These are phyloP conservation scores for Toxoplasma gondii DNA, from an alignment of 169 alveolate species.

Conservation along the genomic window DNA sequence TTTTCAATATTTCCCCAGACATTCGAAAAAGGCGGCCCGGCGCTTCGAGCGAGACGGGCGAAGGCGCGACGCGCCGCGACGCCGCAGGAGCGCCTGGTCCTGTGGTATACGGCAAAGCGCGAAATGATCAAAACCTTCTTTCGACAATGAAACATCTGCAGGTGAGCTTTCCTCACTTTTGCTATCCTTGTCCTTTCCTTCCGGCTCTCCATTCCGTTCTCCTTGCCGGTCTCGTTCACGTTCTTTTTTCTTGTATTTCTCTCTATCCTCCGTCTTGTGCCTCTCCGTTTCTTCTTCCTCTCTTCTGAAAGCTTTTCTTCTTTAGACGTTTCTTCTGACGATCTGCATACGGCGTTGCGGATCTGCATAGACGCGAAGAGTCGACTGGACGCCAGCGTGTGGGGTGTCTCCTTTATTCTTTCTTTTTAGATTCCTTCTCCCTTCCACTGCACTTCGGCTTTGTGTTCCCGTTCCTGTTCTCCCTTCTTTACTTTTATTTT, in stretches of 20 bases:
- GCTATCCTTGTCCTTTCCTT: not conserved
- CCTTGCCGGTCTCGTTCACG: not conserved
- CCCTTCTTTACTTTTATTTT: not conserved
- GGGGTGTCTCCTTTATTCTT: not conserved
- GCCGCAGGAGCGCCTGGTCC: not conserved
- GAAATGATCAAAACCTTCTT: not conserved
- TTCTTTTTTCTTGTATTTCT: not conserved
- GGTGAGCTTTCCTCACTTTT: not conserved
- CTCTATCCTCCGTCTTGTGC: not conserved
- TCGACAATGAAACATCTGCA: conserved; percentile 33
- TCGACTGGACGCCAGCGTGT: too few species aligned
- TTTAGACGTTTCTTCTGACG: too few species aligned
- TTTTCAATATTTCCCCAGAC: not conserved
- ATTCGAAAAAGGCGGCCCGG: not conserved
- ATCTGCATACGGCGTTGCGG: too few species aligned
- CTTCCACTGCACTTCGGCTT: too few species aligned
- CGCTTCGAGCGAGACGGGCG: not conserved
- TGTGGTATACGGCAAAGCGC: not conserved
- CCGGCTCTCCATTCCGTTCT: not conserved
- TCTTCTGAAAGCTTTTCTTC: too few species aligned
- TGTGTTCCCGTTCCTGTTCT: not conserved
- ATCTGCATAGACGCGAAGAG: too few species aligned
- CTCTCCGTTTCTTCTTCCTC: too few species aligned
- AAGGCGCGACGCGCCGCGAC: not conserved
- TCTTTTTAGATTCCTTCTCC: too few species aligned